Conservation (phyloP, 768 basidiomycete species). For the Boletus rubescentipes region DNA sequence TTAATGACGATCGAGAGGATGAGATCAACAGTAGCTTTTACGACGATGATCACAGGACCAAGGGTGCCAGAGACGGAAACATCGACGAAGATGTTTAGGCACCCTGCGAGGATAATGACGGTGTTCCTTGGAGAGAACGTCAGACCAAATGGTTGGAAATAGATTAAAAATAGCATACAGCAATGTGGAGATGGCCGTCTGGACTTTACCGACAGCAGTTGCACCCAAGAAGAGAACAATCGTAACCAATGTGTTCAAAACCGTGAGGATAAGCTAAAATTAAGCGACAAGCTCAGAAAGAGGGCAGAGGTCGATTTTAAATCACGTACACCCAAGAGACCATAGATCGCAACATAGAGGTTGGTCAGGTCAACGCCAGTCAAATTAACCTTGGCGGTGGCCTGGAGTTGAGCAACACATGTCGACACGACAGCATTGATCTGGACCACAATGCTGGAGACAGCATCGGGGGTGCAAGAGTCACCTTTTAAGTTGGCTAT, state of each 20-base stretch:
- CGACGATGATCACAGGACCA: constrained; percentile 5
- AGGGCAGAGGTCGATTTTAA: rapidly evolving
- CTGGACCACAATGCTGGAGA: constrained; percentile 9
- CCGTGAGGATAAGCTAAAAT: constrained; percentile 2
- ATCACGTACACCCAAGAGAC: constrained; percentile 1
- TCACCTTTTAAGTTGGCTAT: constrained; percentile 1
- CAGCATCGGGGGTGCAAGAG: constrained; percentile 6
- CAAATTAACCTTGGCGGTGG: constrained; percentile 1
- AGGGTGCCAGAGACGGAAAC: constrained; percentile 4
- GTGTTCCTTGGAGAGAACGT: neutral
- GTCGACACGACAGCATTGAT: constrained; percentile 8
- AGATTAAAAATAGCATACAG: constrained; percentile 8
- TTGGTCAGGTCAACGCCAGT: constrained; percentile 7
- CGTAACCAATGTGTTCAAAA: constrained; percentile 8
- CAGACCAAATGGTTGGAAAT: neutral
- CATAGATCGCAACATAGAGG: constrained; percentile 6
- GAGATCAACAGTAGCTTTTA: neutral
- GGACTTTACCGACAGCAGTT: constrained; percentile 1
- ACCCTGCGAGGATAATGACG: constrained; percentile 6
- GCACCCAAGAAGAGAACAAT: neutral
- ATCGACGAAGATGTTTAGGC: constrained; percentile 9
- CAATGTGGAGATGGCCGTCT: constrained; percentile 2
- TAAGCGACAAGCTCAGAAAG: neutral
- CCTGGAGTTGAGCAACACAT: constrained; percentile 11
- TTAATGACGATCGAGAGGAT: constrained; percentile 1